These are phyloP conservation scores for Amylostereum areolatum DNA, from an alignment of 1,284 basidiomycete genomes.

Conservation along the genomic window DNA sequence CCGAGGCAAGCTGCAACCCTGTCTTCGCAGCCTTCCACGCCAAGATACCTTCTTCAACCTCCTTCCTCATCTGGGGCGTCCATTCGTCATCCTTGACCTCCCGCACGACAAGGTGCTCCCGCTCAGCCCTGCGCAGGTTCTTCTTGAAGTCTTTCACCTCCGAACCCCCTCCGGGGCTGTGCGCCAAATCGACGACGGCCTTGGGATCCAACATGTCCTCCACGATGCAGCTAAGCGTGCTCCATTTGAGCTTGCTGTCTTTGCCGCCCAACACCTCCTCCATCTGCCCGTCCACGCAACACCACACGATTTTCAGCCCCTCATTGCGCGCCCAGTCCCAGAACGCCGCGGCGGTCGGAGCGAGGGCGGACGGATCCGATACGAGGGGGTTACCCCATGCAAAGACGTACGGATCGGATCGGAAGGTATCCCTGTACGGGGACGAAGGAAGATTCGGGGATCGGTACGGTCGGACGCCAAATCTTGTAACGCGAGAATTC, in stretches of 20 bases:
- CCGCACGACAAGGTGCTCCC: slow-evolving; percentile 27
- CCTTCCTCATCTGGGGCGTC: slow-evolving; percentile 26
- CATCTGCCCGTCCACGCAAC: slow-evolving; percentile 34
- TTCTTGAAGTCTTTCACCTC: slow-evolving; percentile 41
- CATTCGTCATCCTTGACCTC: slow-evolving; percentile 25
- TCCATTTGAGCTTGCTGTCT: slow-evolving; percentile 24
- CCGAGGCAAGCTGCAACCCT: slow-evolving; percentile 36
- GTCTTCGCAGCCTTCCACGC: slow-evolving; percentile 32
- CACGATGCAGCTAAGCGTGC: slow-evolving; percentile 36
- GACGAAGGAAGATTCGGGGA: slow-evolving; percentile 33
- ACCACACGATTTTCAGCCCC: slow-evolving; percentile 31
- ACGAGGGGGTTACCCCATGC: slow-evolving; percentile 44
- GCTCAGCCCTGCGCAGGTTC: slow-evolving; percentile 36
- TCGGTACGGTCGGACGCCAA: slow-evolving; percentile 29
- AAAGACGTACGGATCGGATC: slow-evolving; percentile 28
- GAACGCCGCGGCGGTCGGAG: slow-evolving; percentile 28
- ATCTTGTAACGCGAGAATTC: slow-evolving; percentile 38
- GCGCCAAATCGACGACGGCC: slow-evolving; percentile 32
- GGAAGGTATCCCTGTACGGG: slow-evolving; percentile 30
- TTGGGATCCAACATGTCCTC: slow-evolving; percentile 37
- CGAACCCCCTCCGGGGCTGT: slow-evolving; percentile 21
- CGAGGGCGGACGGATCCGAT: slow-evolving; percentile 29
- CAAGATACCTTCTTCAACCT: slow-evolving; percentile 32
- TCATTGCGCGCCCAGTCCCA: slow-evolving; percentile 27
- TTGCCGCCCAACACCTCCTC: slow-evolving; percentile 29